Evolutionary conservation across 805 yeast genomes (phyloP), one percentile per base, ranked within the genome.

Genomic region (Maudiozyma bulderi): DNA sequence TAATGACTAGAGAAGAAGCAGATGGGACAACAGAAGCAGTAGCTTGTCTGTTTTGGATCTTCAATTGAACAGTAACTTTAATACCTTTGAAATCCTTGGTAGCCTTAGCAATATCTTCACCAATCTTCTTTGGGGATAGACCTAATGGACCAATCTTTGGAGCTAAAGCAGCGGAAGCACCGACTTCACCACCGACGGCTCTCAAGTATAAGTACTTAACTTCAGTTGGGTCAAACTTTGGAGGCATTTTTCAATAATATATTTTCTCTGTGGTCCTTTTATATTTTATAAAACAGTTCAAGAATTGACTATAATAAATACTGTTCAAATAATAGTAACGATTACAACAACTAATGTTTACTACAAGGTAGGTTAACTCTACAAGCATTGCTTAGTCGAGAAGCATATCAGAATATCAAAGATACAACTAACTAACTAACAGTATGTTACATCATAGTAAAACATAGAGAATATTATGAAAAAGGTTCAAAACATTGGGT

Each of bases 141-240:
- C 99, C 99, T 73, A 93, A 87, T 67, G 99, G 99, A 87, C 99
- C 99, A 73, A 93, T 93, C 91, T 93, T 93, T 74, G 99, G 99
- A 67, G 99, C 99, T 71, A 93, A 86, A 64, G 99, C 96, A 63
- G 99, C 86, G 58, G 98, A 89, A 70, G 97, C 96, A 81, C 98
- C 99, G 70, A 93, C 95, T 82, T 93, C 99, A 83, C 99, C 99
- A 86, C 99, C 99, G 67, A 89, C 95, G 77, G 99, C 97, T 86
- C 99, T 88, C 77, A 93, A 80, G 87, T 91, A 91, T 78, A 93
- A 80, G 86, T 78, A 87, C 78, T 90, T 90, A 74, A 93, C 96
- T 86, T 93, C 99, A 81, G 65, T 78, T 72, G 99, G 99, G 76
- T 93, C 99, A 79, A 90, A 82, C 82, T 93, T 88, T 80, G 96